Conservation (phyloP, 2,329 filamentous ascomycete species). For the Nemania diffusa region DNA sequence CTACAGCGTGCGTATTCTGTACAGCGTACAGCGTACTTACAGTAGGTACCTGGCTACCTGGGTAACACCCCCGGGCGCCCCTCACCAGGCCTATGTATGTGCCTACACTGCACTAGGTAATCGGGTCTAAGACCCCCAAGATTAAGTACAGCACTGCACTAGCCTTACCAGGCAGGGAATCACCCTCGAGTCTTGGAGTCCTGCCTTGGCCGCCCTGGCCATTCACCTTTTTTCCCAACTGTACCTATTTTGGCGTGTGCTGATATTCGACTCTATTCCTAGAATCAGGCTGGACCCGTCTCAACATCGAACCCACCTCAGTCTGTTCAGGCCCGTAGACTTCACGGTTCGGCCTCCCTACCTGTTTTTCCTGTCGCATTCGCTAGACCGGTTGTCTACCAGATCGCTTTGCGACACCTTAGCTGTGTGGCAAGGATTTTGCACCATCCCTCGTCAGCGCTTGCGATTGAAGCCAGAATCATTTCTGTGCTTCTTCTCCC, state of each 20-base stretch:
- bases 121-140: constrained; percentile 25
- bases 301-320: constrained; percentile 33
- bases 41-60: neutral
- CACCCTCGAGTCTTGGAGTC: constrained; percentile 23
- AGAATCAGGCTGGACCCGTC: constrained; percentile 40
- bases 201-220: constrained; percentile 33
- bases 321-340: constrained; percentile 22
- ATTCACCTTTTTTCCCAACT: constrained; percentile 33
- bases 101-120: constrained; percentile 1
- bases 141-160: constrained; percentile 8
- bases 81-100: constrained; percentile 29
- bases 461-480: constrained; percentile 37
- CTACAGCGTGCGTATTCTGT: neutral
- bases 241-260: constrained; percentile 40
- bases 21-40: neutral
- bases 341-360: constrained; percentile 17
- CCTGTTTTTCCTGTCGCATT: constrained; percentile 21
- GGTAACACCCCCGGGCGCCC: constrained; percentile 16
- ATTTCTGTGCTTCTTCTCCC: constrained; percentile 27
- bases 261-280: constrained; percentile 41
- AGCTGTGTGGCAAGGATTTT: constrained; percentile 4
- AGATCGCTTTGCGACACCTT: constrained; percentile 1
- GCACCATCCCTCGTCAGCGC: constrained; percentile 2
- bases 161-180: constrained; percentile 37
- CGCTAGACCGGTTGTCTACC: constrained; percentile 8